phyloP scores from a whole-genome alignment of 441 rosid species.

The Geranium incanum region DNA sequence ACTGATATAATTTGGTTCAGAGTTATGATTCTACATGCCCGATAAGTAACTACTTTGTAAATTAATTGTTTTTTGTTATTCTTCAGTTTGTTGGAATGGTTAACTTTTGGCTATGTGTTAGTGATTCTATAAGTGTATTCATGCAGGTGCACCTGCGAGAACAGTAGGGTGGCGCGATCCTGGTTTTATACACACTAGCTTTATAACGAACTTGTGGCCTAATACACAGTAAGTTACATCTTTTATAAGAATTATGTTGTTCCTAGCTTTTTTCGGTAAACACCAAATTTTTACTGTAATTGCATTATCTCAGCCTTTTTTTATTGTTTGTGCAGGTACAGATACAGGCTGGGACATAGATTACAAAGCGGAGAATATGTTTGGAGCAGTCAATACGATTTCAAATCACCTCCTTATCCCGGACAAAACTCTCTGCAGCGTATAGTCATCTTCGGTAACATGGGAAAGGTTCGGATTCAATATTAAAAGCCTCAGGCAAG shows the following conservation, averaged over 20 bases:
- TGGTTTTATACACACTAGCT: constrained; percentile 73
- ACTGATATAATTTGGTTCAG: background rate
- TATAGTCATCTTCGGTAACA: constrained; percentile 72
- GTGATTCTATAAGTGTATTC: constrained; percentile 10
- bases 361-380: constrained; percentile 40
- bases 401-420: constrained; percentile 76
- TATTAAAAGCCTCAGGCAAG: background rate
- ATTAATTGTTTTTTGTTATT: background rate
- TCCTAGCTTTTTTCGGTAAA: no score
- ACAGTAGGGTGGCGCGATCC: constrained; percentile 97
- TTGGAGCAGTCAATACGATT: constrained; percentile 60
- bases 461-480: constrained; percentile 68
- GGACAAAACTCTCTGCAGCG: constrained; percentile 72
- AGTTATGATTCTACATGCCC: no score
- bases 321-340: constrained; percentile 41
- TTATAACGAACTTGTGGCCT: constrained; percentile 74
- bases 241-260: constrained; percentile 4
- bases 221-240: constrained; percentile 39
- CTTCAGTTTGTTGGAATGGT: background rate
- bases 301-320: constrained; percentile 7
- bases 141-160: constrained; percentile 70
- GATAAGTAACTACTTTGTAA: background rate
- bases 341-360: constrained; percentile 65
- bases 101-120: no score
- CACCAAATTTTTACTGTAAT: background rate